Conservation (phyloP, 129 eudicot genomes). For the Lactuca sativa region DNA sequence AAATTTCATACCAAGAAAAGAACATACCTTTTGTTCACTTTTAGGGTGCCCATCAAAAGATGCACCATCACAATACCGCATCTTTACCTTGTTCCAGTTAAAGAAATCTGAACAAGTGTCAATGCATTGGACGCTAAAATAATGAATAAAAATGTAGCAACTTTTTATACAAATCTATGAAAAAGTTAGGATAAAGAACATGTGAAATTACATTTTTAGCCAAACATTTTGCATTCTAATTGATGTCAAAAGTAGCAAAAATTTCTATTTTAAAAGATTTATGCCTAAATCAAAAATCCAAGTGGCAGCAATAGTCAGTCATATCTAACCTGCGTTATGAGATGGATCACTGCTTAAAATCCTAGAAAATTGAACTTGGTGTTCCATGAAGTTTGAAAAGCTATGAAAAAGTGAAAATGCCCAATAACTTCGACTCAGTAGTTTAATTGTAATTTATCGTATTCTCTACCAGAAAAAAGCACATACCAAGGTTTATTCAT, state of each 20-base stretch:
- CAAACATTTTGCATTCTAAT: too few species aligned
- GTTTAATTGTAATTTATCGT: too few species aligned
- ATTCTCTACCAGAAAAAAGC: too few species aligned
- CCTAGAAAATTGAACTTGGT: slow-evolving; percentile 63
- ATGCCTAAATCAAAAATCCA: slow-evolving; percentile 9
- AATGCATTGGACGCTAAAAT: background rate
- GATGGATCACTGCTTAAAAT: slow-evolving; percentile 58
- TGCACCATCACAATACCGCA: slow-evolving; percentile 88
- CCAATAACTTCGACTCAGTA: too few species aligned
- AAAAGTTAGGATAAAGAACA: slow-evolving; percentile 1
- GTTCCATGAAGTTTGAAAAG: slow-evolving; percentile 69
- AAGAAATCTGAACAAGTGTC: slow-evolving; percentile 59
- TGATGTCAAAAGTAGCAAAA: slow-evolving; percentile 6
- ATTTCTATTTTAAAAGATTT: too few species aligned
- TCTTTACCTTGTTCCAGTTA: slow-evolving; percentile 92
- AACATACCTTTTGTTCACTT: slow-evolving; percentile 51
- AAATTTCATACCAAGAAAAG: slow-evolving; percentile 1
- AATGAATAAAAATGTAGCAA: slow-evolving; percentile 11
- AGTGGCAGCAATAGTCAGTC: slow-evolving; percentile 7
- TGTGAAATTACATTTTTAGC: too few species aligned
- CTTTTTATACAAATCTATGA: background rate
- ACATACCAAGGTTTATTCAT: too few species aligned
- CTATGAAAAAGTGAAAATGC: too few species aligned
- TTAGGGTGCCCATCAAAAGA: slow-evolving; percentile 76
- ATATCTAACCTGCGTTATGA: slow-evolving; percentile 64